A percentile compares a stretch with the other conserved stretches of the same genome.
These are phyloP conservation scores for Cylindrotheca fusiformis DNA, from an alignment of 108 stramenopile species.

Conservation along the genomic window DNA sequence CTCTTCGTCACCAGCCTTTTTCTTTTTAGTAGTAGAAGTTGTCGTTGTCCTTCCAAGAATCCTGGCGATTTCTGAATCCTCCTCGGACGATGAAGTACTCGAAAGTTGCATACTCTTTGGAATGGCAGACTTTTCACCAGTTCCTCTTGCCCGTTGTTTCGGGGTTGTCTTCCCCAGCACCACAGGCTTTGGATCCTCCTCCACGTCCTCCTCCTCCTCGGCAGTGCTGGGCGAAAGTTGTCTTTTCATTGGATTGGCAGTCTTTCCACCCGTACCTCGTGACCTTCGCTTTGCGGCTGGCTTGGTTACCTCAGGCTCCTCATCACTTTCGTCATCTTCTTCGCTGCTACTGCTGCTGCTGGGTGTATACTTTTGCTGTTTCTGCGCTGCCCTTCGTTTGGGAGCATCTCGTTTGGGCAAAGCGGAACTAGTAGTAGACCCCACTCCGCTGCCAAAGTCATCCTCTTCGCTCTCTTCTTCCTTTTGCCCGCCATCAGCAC, in stretches of 20 bases:
- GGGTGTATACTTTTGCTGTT: neutral
- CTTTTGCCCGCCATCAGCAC: conserved; percentile 12
- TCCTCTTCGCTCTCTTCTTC: conserved; percentile 16
- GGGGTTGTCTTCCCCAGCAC: neutral
- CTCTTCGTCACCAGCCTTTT: conserved; percentile 6
- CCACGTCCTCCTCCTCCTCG: neutral
- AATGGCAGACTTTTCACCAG: neutral
- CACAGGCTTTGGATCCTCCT: neutral
- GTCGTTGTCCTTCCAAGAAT: neutral
- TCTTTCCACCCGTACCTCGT: too few species aligned
- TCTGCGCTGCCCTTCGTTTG: neutral
- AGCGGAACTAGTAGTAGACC: neutral
- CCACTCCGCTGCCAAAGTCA: neutral
- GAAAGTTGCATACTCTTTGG: neutral
- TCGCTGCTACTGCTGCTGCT: neutral
- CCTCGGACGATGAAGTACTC: too few species aligned
- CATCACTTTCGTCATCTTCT: conserved; percentile 1
- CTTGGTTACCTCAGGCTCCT: neutral
- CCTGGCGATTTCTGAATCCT: conserved; percentile 1
- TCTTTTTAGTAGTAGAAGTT: neutral
- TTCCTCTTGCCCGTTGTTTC: neutral
- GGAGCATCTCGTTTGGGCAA: neutral
- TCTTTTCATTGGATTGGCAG: neutral
- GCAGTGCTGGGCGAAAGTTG: neutral
- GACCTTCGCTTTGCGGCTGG: too few species aligned